Conservation (phyloP, 2,329 filamentous ascomycete species). For the Dactylellina cionopaga region DNA sequence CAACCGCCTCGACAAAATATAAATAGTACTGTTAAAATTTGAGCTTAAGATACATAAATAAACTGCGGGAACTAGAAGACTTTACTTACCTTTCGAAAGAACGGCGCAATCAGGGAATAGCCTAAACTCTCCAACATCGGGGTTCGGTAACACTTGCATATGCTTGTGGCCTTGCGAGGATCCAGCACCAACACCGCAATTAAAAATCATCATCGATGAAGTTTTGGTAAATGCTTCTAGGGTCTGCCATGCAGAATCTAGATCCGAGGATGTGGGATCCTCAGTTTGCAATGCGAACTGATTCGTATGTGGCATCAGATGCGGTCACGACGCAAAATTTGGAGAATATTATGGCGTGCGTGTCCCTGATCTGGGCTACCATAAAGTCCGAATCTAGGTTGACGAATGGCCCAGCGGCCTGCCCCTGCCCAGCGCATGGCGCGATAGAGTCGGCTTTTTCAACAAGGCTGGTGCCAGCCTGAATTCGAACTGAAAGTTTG, state of each 20-base stretch:
- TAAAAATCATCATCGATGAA: constrained; percentile 62
- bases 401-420: constrained; percentile 57
- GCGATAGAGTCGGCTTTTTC: constrained; percentile 54
- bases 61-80: too few species aligned
- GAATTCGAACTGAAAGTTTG: constrained; percentile 59
- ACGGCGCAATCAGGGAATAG: constrained; percentile 55
- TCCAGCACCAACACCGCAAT: constrained; percentile 63
- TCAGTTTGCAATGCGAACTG: constrained; percentile 61
- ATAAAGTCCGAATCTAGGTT: constrained; percentile 58
- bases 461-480: constrained; percentile 53
- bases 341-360: constrained; percentile 60
- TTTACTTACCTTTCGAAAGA: constrained; percentile 19
- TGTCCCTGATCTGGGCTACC: constrained; percentile 56
- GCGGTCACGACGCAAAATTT: constrained; percentile 61
- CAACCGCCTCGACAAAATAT: too few species aligned
- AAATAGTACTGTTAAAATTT: too few species aligned
- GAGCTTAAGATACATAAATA: too few species aligned
- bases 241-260: constrained; percentile 60
- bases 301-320: constrained; percentile 61
- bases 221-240: constrained; percentile 56
- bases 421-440: constrained; percentile 56
- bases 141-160: constrained; percentile 62
- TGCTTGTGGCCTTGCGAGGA: constrained; percentile 64
- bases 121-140: constrained; percentile 50
- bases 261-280: constrained; percentile 60